Evolutionary conservation across 2,329 filamentous ascomycete genomes (phyloP).

Genomic region (Verticillium nonalfalfae): DNA sequence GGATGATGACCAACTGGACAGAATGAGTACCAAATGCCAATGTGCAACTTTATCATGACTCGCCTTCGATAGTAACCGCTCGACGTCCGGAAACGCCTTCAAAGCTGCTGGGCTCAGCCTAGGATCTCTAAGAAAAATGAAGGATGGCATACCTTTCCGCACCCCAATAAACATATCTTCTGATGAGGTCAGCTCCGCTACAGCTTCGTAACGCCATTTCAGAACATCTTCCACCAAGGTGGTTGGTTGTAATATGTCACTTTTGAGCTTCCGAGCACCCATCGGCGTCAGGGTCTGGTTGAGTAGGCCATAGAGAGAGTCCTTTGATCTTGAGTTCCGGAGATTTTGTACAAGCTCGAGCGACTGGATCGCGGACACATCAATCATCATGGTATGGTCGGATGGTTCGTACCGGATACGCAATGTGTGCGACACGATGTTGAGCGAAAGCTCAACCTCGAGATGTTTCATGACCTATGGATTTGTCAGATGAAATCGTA

Average conservation of each 20-base stretch:
- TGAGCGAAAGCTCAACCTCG: constrained; percentile 60
- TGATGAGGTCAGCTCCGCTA: constrained; percentile 74
- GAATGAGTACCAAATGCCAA: constrained; percentile 10
- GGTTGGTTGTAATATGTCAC: constrained; percentile 83
- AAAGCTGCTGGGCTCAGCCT: constrained; percentile 45
- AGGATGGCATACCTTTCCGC: constrained; percentile 51
- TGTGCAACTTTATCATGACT: not conserved
- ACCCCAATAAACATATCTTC: constrained; percentile 80
- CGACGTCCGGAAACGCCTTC: constrained; percentile 70
- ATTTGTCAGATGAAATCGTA: constrained; percentile 9
- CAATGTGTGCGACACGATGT: constrained; percentile 72
- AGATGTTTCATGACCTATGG: constrained; percentile 72
- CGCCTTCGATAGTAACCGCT: constrained; percentile 72
- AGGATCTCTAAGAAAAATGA: no score
- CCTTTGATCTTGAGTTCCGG: constrained; percentile 68
- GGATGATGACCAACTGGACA: constrained; percentile 66
- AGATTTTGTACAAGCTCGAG: constrained; percentile 89
- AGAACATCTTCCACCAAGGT: constrained; percentile 63
- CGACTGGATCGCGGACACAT: constrained; percentile 78
- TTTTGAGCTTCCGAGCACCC: constrained; percentile 76
- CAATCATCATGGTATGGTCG: constrained; percentile 93
- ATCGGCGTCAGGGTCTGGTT: constrained; percentile 85
- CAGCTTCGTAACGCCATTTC: constrained; percentile 67
- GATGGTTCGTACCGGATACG: constrained; percentile 82
- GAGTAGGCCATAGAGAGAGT: constrained; percentile 77